These are phyloP conservation scores for Penicillium herquei DNA, from an alignment of 495 filamentous ascomycete genomes.

Conservation along the genomic window DNA sequence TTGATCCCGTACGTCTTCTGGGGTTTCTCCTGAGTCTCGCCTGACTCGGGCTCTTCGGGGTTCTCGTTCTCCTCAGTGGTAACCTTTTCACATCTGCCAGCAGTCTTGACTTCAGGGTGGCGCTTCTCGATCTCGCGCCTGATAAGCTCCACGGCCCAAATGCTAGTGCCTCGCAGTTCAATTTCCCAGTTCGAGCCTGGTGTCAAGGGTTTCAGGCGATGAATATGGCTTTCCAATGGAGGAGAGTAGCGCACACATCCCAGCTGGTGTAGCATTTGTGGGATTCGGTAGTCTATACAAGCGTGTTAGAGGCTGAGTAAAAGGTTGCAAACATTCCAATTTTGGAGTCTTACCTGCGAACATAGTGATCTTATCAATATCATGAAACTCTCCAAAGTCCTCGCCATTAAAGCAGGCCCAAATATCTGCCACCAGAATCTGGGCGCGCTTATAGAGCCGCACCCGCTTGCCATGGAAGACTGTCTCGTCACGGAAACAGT, in stretches of 20 bases:
- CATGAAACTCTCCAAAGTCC: constrained; percentile 76
- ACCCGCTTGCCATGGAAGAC: constrained; percentile 70
- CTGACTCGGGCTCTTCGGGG: constrained; percentile 7
- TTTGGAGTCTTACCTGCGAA: constrained; percentile 63
- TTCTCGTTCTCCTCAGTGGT: constrained; percentile 2
- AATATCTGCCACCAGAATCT: constrained; percentile 91
- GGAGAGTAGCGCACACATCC: constrained; percentile 84
- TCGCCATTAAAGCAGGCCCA: constrained; percentile 92
- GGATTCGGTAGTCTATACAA: constrained; percentile 80
- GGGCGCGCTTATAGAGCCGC: constrained; percentile 86
- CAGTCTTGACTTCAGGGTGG: constrained; percentile 59
- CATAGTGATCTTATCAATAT: constrained; percentile 96
- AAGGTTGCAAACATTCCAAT: too few relatives aligned
- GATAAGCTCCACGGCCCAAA: constrained; percentile 93
- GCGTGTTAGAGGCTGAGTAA: constrained; percentile 5
- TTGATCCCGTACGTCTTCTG: constrained; percentile 54
- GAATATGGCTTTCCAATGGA: constrained; percentile 67
- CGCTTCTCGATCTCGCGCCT: constrained; percentile 71
- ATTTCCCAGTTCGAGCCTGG: constrained; percentile 79
- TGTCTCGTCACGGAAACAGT: constrained; percentile 82
- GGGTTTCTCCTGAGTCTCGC: constrained; percentile 15
- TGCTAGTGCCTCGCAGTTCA: constrained; percentile 83
- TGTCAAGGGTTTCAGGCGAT: constrained; percentile 58
- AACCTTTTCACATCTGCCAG: constrained; percentile 9
- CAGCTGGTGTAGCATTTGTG: constrained; percentile 85